Evolutionary conservation across 305 asterid species (phyloP), one percentile per base, ranked within the genome.

Genomic region (Salvia sclarea): DNA sequence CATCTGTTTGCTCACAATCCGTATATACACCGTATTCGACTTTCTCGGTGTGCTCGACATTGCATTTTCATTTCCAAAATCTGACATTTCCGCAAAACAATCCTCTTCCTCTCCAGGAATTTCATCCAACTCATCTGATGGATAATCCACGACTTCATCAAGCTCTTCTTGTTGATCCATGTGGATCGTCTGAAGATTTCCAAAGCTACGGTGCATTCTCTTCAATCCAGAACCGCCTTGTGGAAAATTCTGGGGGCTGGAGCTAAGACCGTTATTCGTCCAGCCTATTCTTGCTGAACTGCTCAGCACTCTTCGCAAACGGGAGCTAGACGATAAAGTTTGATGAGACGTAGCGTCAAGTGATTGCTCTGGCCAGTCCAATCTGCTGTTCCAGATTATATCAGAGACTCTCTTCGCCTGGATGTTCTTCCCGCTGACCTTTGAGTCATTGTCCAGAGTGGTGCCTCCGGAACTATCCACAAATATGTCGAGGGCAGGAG

Each of bases 1-100:
- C 98, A 93, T 93, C 78, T 93, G 98, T 82, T 91, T 93, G 61
- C 98, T 88, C 76, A 93, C 95, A 33, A 93, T 85, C 62, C 98
- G 79, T 40, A 86, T 88, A 55, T 88, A 93, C 63, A 44, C 77
- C 5, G 81, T 88, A 16, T 58, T 80, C 8, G 79, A 70, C 57
- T 73, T 75, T 10, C 37, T 70, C 12, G 43, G 62, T 43, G 73
- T 74, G 31, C 61, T 72, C 8, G 41, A 25, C 38, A 33, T 18
- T 14, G 57, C 18, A 56, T 25, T 52, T 25, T 75, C 83, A 21
- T 41, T 53, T 33, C 73, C 68, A 12, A 57, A 57, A 56, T 74
- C 90, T 2, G 72, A 50, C 52, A 71, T 56, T 63, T 83, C 89
- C 25, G 8, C 71, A 33, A 83, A 81, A 41, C 72, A 66, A 73